Percentiles rank a stretch among this genome's conserved stretches.
Conservation (phyloP, 768 basidiomycete genomes). For the Suillus sp. region DNA sequence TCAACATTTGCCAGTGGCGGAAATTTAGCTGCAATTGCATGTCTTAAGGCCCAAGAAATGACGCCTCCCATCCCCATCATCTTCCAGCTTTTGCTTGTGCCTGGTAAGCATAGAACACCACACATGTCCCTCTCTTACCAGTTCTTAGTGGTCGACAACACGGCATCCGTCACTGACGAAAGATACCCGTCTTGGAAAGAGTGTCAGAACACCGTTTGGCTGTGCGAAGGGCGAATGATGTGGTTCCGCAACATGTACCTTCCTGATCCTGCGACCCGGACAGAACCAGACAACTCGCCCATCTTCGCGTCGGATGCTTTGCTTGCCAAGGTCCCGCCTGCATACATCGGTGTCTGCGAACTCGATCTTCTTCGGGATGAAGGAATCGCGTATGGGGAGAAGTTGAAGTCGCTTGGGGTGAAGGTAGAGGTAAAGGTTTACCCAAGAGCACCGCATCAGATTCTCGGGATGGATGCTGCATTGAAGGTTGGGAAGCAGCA, state of each 20-base stretch:
- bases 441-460: slow-evolving; percentile 61
- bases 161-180: slow-evolving; percentile 44
- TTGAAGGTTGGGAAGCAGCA: slow-evolving; percentile 18
- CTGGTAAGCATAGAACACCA: slow-evolving; percentile 30
- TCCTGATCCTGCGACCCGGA: slow-evolving; percentile 58
- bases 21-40: slow-evolving; percentile 65
- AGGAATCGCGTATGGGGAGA: slow-evolving; percentile 63
- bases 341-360: slow-evolving; percentile 67
- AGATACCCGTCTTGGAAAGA: slow-evolving; percentile 54
- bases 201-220: slow-evolving; percentile 59
- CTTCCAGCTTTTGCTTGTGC: slow-evolving; percentile 71
- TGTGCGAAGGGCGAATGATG: slow-evolving; percentile 61
- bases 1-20: slow-evolving; percentile 50
- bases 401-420: slow-evolving; percentile 53
- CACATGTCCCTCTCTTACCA: neutral
- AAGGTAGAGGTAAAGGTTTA: slow-evolving; percentile 57
- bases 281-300: slow-evolving; percentile 71
- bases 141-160: slow-evolving; percentile 61
- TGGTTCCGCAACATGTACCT: slow-evolving; percentile 75
- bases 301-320: slow-evolving; percentile 63
- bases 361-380: slow-evolving; percentile 69
- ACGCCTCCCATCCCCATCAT: slow-evolving; percentile 54
- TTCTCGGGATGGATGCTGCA: slow-evolving; percentile 68
- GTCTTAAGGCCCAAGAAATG: slow-evolving; percentile 58
- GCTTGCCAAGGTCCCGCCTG: slow-evolving; percentile 51